Conservation (phyloP, 1,284 basidiomycete genomes). For the Apiotrichum veenhuisii region DNA sequence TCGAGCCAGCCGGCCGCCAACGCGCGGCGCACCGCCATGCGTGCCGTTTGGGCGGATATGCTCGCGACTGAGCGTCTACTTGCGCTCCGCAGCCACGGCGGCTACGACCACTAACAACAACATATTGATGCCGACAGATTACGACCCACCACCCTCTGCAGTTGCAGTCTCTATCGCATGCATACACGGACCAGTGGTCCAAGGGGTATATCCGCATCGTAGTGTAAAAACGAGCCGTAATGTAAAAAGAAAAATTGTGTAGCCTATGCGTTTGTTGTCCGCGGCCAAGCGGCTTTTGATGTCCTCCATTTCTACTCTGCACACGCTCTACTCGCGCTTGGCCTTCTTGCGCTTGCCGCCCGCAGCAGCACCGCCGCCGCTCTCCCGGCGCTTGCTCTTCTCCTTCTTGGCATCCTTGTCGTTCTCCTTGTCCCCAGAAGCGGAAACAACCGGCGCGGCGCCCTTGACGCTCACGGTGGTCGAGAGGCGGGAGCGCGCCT, state of each 20-base stretch:
- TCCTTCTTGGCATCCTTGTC: slow-evolving; percentile 55
- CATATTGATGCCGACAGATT: too few species aligned
- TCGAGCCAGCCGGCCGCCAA: slow-evolving; percentile 10
- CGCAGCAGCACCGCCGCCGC: not conserved
- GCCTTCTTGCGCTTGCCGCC: slow-evolving; percentile 12
- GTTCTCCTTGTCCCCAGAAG: slow-evolving; percentile 49
- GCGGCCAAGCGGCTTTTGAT: not conserved
- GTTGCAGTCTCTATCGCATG: slow-evolving; percentile 1
- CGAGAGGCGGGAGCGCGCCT: slow-evolving; percentile 53
- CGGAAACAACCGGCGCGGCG: slow-evolving; percentile 51
- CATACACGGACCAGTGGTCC: slow-evolving; percentile 5
- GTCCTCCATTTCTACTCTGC: not conserved
- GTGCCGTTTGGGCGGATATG: slow-evolving; percentile 13
- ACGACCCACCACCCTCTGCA: not conserved
- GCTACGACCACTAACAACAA: not conserved
- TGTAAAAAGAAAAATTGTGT: not conserved
- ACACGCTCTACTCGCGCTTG: slow-evolving; percentile 11
- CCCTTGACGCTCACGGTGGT: slow-evolving; percentile 74
- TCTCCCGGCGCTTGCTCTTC: slow-evolving; percentile 29
- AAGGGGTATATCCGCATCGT: slow-evolving; percentile 5
- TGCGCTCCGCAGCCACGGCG: not conserved
- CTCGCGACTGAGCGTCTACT: slow-evolving; percentile 13
- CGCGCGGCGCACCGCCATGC: not conserved
- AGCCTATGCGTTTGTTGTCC: not conserved
- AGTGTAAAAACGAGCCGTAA: slow-evolving; percentile 1